Base-by-base conservation (phyloP, 495 filamentous ascomycete genomes). In the Xylaria scruposa region DNA sequence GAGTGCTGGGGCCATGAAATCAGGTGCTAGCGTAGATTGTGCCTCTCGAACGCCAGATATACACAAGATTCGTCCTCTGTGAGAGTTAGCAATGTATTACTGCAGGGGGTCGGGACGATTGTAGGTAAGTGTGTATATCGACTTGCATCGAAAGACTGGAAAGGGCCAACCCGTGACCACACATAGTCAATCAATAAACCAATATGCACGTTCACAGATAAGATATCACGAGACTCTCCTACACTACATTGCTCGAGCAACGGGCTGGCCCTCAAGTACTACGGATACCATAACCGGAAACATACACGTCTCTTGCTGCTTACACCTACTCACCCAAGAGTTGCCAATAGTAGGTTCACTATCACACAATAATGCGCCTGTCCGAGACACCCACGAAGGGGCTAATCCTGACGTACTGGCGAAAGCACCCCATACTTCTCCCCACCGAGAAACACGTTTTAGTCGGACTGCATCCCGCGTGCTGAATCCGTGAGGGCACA, bases 151-250 rank as follows among this genome's bases (percentile, higher is more conserved):
- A 1, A 26, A 26, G 29, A 40, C 19, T 56, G 19, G 24, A 49
- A 26, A 24, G 42, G 38, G 38, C 42, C 31, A 68, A 1, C 26
- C 66, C n/a, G 31, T n/a, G 15, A 46, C 3, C 9, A 19, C 24
- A 49, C n/a, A 4, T n/a, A 24, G 6, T 21, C 21, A 40, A 21
- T 19, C 33, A 51, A 31, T 31, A 31, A 31, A 44, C 53, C 33
- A 63, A 63, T n/a, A 62, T 70, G 62, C 29, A 38, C 68, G n/a
- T 63, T 62, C 40, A 29, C 31, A 47, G 65, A 67, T 36, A 59
- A 68, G 47, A 59, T 53, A 53, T 40, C 26, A 49, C 40, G 64
- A 60, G 44, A 10, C 19, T 33, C 67, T 26, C 42, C 42, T n/a
- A 38, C 19, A 59, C 42, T 12, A 13, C 26, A 19, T 59, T 24